Conservation (phyloP, 352 stramenopile genomes). For the Globisporangium spinosum region DNA sequence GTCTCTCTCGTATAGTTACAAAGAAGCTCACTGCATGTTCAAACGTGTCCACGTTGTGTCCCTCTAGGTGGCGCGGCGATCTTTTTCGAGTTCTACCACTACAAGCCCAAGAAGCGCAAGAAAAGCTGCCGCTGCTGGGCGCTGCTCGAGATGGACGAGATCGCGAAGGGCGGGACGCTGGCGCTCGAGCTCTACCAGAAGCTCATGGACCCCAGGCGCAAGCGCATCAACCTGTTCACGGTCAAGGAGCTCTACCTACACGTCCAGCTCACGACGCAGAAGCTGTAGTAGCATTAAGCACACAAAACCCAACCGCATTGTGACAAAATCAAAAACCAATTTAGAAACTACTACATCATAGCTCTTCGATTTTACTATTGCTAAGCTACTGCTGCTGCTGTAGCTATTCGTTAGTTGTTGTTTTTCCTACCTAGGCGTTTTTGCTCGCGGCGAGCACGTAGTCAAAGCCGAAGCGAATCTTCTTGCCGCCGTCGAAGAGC, state of each 20-base stretch:
- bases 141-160: conserved; percentile 67
- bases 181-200: conserved; percentile 71
- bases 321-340: background rate
- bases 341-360: background rate
- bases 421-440: background rate
- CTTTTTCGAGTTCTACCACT: conserved; percentile 74
- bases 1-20: background rate
- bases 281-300: conserved; percentile 12
- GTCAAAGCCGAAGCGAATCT: conserved; percentile 83
- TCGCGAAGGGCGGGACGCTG: conserved; percentile 26
- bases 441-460: conserved; percentile 78
- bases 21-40: background rate
- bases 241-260: conserved; percentile 72
- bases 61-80: conserved; percentile 45
- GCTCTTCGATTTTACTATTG: background rate
- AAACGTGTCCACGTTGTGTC: background rate
- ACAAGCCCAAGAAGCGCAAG: conserved; percentile 75
- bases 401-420: background rate
- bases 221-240: conserved; percentile 69
- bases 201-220: conserved; percentile 58
- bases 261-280: conserved; percentile 32
- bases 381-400: background rate
- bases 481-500: conserved; percentile 58
- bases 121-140: conserved; percentile 76
- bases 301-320: background rate